Evolutionary conservation across 2,329 filamentous ascomycete genomes (phyloP).

Genomic region (Calonectria pseudoturangicola): DNA sequence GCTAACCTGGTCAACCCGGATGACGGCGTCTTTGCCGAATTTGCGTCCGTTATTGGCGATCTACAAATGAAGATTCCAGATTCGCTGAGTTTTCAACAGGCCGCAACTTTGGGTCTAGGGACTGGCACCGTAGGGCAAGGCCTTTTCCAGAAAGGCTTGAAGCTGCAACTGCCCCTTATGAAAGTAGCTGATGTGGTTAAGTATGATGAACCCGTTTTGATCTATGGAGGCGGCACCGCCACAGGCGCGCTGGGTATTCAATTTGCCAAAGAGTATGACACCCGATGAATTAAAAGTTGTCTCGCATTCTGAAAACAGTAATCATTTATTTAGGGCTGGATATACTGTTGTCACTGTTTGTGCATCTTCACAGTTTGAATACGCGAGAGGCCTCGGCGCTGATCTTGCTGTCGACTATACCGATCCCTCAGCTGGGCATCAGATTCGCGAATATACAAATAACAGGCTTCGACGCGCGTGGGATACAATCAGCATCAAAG

Average conservation of each 20-base stretch:
- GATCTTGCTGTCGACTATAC: conserved; percentile 68
- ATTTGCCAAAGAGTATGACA: conserved; percentile 59
- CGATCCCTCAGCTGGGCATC: conserved; percentile 45
- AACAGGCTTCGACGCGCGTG: conserved; percentile 37
- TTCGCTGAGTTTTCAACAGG: conserved; percentile 67
- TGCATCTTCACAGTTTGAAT: conserved; percentile 62
- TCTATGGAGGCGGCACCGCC: conserved; percentile 71
- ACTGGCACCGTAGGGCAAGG: conserved; percentile 63
- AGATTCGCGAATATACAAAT: conserved; percentile 52
- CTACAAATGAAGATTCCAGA: conserved; percentile 67
- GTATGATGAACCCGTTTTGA: conserved; percentile 63
- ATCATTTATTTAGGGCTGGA: conserved; percentile 53
- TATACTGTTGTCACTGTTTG: conserved; percentile 62
- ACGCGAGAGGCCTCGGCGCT: conserved; percentile 64
- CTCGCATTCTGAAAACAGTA: not conserved
- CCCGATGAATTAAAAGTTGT: too few species aligned
- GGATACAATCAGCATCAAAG: conserved; percentile 37
- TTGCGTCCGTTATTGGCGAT: conserved; percentile 62
- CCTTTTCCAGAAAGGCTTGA: conserved; percentile 65
- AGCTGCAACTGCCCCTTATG: conserved; percentile 66
- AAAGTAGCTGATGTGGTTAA: conserved; percentile 51
- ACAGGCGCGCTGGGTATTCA: conserved; percentile 72
- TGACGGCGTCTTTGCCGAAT: conserved; percentile 65
- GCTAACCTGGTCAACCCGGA: conserved; percentile 57
- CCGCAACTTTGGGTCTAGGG: conserved; percentile 64